phyloP scores from a whole-genome alignment of 2,329 filamentous ascomycete species.

The Scedosporium minutisporum region DNA sequence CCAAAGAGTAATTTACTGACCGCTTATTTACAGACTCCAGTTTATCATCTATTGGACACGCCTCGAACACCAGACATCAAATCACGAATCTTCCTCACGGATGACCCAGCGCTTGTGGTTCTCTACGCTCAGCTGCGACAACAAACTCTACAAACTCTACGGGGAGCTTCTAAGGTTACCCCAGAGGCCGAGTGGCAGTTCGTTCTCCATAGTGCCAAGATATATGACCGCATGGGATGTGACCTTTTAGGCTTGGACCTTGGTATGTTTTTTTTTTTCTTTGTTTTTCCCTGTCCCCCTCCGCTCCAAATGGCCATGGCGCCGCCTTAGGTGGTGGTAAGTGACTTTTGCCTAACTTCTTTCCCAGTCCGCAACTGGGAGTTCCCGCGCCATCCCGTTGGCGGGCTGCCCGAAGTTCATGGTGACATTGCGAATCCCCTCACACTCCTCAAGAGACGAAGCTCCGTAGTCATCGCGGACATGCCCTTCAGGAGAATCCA shows the following conservation, averaged over 20 bases:
- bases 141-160: conserved; percentile 71
- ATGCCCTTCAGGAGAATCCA: conserved; percentile 37
- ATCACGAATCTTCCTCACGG: conserved; percentile 72
- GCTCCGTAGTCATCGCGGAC: conserved; percentile 74
- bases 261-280: conserved; percentile 36
- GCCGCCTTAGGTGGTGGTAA: not conserved
- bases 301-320: not conserved
- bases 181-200: conserved; percentile 80
- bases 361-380: conserved; percentile 66
- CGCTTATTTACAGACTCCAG: conserved; percentile 51
- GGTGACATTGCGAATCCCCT: conserved; percentile 49
- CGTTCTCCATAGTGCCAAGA: conserved; percentile 70
- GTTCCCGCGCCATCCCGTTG: conserved; percentile 47
- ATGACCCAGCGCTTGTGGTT: conserved; percentile 81
- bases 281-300: not conserved
- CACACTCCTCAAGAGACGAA: conserved; percentile 59
- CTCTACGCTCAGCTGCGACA: conserved; percentile 80
- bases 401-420: conserved; percentile 23
- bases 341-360: not conserved
- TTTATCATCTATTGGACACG: conserved; percentile 63
- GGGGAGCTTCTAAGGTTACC: conserved; percentile 73
- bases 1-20: not conserved
- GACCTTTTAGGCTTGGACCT: conserved; percentile 81
- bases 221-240: conserved; percentile 89
- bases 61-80: conserved; percentile 60